Base-by-base conservation (phyloP, 148 eudicot species). In the Polygonum aviculare region DNA sequence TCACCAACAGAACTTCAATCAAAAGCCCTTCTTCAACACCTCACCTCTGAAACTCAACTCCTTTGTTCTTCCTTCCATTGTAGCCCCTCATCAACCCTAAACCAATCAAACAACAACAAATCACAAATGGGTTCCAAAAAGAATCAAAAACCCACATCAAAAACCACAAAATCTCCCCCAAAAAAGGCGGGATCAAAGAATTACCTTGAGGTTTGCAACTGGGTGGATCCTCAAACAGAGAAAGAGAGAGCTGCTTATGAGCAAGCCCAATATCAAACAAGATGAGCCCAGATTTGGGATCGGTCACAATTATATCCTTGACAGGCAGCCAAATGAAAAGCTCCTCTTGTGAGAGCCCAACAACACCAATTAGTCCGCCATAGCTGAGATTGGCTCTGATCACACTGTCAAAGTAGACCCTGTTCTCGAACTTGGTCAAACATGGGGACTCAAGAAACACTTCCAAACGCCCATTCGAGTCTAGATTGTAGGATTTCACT, bases 141-240 rank as follows among this genome's bases (percentile, higher is more conserved):
- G 1, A 69, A 51, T 48, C 19, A 6, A 26, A 22, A 21, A 38
- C 14, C n/a, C 39, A 75, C 16, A 21, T 40, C 2, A 1, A 9
- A 54, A 33, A 22, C 52, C 33, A 11, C 16, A 18, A 18, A 39
- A 63, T 21, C 4, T 5, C 78, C 12, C 3, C 73, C 45, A 41
- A 72, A 33, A 55, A 14, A 5, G 0, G 7, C 3, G 7, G 7
- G 14, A 73, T 19, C 3, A 18, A 2, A 0, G 7, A 14, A 8
- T 31, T 31, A 86, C 93, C 85, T 78, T 80, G 54, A 11, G 85
- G 75, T 44, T 81, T 84, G 71, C 98, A 94, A 75, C 88, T 87
- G 3, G 86, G 97, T 0, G 97, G 97, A 84, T 90, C 91, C 83
- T 92, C 97, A 79, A 92, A 92, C 16, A 92, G 82, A 0, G 97